Conservation (phyloP, 1,284 basidiomycete species). For the Nidula niveotomentosa region DNA sequence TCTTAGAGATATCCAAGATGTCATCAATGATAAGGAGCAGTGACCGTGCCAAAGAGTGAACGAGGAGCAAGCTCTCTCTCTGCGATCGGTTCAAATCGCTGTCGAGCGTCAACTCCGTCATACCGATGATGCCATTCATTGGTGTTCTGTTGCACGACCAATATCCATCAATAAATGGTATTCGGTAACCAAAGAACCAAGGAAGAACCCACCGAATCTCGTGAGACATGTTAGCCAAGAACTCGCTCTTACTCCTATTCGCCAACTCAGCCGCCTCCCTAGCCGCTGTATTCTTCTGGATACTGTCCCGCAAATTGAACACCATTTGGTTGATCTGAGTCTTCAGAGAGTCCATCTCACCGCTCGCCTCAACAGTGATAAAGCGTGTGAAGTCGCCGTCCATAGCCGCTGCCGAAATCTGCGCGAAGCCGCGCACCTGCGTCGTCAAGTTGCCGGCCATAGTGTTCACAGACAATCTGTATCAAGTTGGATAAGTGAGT, state of each 20-base stretch:
- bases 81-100: conserved; percentile 88
- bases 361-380: conserved; percentile 98
- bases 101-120: conserved; percentile 98
- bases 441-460: conserved; percentile 98
- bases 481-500: conserved; percentile 2
- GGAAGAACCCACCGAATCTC: conserved; percentile 75
- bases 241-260: conserved; percentile 97
- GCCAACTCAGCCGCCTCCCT: conserved; percentile 97
- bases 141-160: conserved; percentile 65
- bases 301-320: conserved; percentile 94
- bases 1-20: conserved; percentile 98
- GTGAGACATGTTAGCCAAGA: conserved; percentile 97
- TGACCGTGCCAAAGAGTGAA: conserved; percentile 93
- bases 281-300: conserved; percentile 99
- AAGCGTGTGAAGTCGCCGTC: conserved; percentile 99
- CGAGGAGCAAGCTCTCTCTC: conserved; percentile 93
- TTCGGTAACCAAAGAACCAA: conserved; percentile 1
- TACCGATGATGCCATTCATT: conserved; percentile 99
- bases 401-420: conserved; percentile 98
- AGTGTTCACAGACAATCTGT: conserved; percentile 86
- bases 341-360: conserved; percentile 99
- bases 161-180: conserved; percentile 10
- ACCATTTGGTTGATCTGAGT: conserved; percentile 99
- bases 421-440: conserved; percentile 98
- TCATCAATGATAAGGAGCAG: conserved; percentile 97